Base-by-base conservation (phyloP, 352 stramenopile species). In the Saprolegnia diclina region DNA sequence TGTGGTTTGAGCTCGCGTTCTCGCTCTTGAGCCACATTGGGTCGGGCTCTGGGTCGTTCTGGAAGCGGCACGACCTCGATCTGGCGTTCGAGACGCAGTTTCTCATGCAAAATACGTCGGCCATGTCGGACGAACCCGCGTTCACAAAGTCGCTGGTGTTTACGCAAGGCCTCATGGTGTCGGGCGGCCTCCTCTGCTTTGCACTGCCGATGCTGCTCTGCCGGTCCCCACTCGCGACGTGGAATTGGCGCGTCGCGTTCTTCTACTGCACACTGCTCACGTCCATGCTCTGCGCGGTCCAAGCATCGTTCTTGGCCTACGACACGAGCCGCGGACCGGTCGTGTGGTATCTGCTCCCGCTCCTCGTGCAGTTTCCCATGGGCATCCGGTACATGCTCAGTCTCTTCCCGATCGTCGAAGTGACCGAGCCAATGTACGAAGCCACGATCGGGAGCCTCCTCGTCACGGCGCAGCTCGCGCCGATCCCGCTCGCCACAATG, bases 31-130 rank as follows among this genome's bases (percentile, higher is more conserved):
- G 53, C 40, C 63, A 69, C 21, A 9, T 55, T 5, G 63, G 63
- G 7, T 11, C n/a, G 19, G 63, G 63, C 63, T 5, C 10, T 11
- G 54, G 42, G 21, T 69, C 63, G 7, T 26, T 37, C 19, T 69
- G 53, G n/a, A 69, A 69, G 63, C 63, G 63, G 45, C 19, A 61
- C 19, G 24, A 61, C 21, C 5, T 69, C 13, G 63, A 69, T 21
- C 4, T 69, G 5, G 16, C 13, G 35, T 11, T 61, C 53, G 63
- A 69, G 21, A 59, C 52, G 52, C 24, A 35, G 24, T 59, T 42
- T 59, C 52, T 59, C 13, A 16, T 59, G 13, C 52, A 59, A 59
- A 59, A 59, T 9, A 3, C 2, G 35, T 42, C 50, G 14, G 50
- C 19, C 35, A 40, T 69, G 63, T 44, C 53, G 40, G 26, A 59